Base-by-base conservation (phyloP, 2,329 filamentous ascomycete species). In the Fusarium poae region DNA sequence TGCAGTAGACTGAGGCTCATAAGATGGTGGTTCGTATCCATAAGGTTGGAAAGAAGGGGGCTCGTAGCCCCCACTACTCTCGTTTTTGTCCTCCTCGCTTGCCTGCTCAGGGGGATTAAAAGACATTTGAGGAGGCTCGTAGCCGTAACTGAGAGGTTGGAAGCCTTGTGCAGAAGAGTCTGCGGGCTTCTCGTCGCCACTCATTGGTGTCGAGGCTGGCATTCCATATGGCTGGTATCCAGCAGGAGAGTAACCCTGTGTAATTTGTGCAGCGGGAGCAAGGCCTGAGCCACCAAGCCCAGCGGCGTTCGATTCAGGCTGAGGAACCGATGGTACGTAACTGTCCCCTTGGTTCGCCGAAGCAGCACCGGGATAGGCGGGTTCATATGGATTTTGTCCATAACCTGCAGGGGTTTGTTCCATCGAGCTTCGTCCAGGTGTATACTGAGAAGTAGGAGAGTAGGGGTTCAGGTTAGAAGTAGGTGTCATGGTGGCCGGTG, bases 31-130 rank as follows among this genome's bases (percentile, higher is more conserved):
- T 65, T 88, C 85, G 70, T 87, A 88, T 43, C 82, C 77, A 50
- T 86, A 86, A 12, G 88, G 84, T 72, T 90, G 85, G 72, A 86
- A 91, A 1, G 86, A 86, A 8, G 88, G 87, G 6, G 89, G 84
- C 64, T 90, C 87, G 70, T 90, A 92, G 18, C 84, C 82, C 35
- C 80, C 79, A 65, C 60, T 73, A 43, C 68, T 76, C 23, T 80
- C 79, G 23, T 70, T 65, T 12, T 56, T 59, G 34, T 64, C 39
- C 4, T 67, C 70, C 6, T 72, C 53, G 6, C 32, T 57, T 25
- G 64, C 59, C 29, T 65, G 55, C 13, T 70, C 62, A 20, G 57
- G 50, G 5, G 52, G 74, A 62, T 57, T 72, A 57, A 70, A 39
- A 13, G 70, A 75, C 58, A 80, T 75, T 2, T 82, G 77, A 2